Evolutionary conservation across 169 alveolate species (phyloP), one percentile per base, ranked within the genome.

Genomic region (Eimeria maxima): DNA sequence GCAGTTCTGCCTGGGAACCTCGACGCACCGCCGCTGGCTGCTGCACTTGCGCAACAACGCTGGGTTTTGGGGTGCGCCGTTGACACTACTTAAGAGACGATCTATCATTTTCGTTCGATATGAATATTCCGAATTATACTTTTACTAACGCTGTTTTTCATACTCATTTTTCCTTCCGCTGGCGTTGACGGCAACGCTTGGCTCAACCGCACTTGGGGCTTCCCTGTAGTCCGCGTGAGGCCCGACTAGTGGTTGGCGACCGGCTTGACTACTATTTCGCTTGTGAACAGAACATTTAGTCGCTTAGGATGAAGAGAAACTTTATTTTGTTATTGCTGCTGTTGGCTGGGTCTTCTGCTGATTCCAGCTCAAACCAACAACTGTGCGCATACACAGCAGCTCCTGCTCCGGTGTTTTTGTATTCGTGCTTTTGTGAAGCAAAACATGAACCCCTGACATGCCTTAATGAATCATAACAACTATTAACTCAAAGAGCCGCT

Each of bases 201-300:
- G 55, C 55, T 74, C 29, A 4, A 55, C 84, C 84, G 53, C 55
- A 7, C 84, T 74, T 74, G 84, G 84, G 84, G 84, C 84, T 74
- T 11, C 55, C 10, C 84, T 65, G 33, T 65, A 24, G 18, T 3
- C 42, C 7, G 0, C 38, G 0, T 33, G 74, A 65, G 74, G n/a
- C 74, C 42, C 22, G 42, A 38, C 42, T 14, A 8, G 42, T n/a
- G 22, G 42, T 33, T 33, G 38, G 2, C 38, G 38, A 33, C 38
- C 38, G 38, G 1, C 38, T 33, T 33, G 38, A 1, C 2, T 33
- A 33, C 38, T 33, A 33, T 33, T 33, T 33, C 38, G 38, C 38
- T 1, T 33, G 38, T 33, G 38, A 33, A 33, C 38, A 33, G 38
- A 33, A 33, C 38, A 33, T 33, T 33, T 33, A 33, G 38, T 33